Base-by-base conservation (phyloP, 2,329 filamentous ascomycete species). In the Monosporascus sp. region DNA sequence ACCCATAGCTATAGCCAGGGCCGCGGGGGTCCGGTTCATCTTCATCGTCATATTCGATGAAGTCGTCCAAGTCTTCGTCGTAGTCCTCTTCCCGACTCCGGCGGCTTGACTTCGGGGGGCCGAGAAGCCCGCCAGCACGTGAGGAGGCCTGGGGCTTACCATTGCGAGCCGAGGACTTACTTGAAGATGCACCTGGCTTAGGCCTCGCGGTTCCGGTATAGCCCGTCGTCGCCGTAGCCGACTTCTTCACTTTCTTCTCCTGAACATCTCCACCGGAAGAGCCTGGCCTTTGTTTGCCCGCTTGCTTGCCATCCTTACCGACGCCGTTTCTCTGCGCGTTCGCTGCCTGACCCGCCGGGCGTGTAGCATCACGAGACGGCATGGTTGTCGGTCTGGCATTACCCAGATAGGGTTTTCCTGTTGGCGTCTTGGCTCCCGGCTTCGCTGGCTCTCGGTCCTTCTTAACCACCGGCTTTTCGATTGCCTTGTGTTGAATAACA, bases 401-500 rank as follows among this genome's bases (percentile, higher is more conserved):
- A 48, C 64, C 64, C 31, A 53, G 22, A 45, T 65, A 66, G n/a
- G 59, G 17, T 31, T 60, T 63, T 50, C 52, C 58, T 37, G 59
- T 53, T 52, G 57, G 67, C 49, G 64, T 69, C 54, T 66, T 68
- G 49, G 55, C 55, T 55, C 67, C 67, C 27, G 72, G 69, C 59
- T 75, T 75, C 25, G 69, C 58, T 22, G 71, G 69, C 54, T 75
- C 72, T 27, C 80, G 77, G 55, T 84, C 77, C 55, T 75, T 78
- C 66, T 77, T 87, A 55, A 72, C 75, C 6, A 78, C 71, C n/a
- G 78, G 70, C 63, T 84, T 87, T 60, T 88, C 87, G 2, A 84
- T 80, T 20, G 85, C 78, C 66, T 90, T 90, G 68, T 90, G 87
- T 65, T 89, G 87, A 59, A 90, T 89, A 60, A 83, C 84, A 52